Conservation (phyloP, 192 early-diverging fungal genomes). For the Coemansia sp. region DNA sequence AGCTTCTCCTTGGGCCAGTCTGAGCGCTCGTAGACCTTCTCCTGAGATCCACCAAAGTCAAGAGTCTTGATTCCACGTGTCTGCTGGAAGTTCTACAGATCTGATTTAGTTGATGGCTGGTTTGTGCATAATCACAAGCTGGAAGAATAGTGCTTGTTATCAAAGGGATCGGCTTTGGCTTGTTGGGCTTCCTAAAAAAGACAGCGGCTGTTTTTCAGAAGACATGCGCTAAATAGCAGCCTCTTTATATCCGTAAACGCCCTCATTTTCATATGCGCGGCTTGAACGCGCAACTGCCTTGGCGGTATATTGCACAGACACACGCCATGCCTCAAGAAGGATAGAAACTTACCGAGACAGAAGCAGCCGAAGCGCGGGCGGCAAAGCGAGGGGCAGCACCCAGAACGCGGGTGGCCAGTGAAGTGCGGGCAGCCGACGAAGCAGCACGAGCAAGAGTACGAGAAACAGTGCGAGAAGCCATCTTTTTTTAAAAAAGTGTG, state of each 20-base stretch:
- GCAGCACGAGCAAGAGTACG: constrained; percentile 48
- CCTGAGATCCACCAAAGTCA: constrained; percentile 89
- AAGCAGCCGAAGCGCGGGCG: constrained; percentile 35
- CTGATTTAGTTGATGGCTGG: no score
- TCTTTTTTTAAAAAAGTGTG: constrained; percentile 15
- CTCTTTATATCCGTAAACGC: no score
- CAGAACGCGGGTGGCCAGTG: constrained; percentile 41
- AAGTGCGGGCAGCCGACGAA: constrained; percentile 38
- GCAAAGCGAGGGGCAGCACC: constrained; percentile 52
- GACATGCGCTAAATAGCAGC: no score
- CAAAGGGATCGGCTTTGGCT: no score
- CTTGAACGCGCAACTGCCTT: no score
- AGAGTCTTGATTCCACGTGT: constrained; percentile 86
- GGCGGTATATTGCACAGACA: not conserved
- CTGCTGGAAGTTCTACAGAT: constrained; percentile 53
- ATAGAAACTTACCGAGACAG: constrained; percentile 33
- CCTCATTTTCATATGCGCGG: no score
- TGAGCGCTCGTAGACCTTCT: constrained; percentile 89
- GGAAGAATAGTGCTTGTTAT: no score
- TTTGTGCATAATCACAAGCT: no score
- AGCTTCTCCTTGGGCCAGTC: constrained; percentile 94
- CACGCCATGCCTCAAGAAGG: not conserved
- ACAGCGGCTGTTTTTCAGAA: no score
- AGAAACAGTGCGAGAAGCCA: constrained; percentile 49
- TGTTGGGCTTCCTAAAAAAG: no score